These are phyloP conservation scores for Saccharomycopsis sp. DNA, from an alignment of 805 yeast genomes.

Conservation along the genomic window DNA sequence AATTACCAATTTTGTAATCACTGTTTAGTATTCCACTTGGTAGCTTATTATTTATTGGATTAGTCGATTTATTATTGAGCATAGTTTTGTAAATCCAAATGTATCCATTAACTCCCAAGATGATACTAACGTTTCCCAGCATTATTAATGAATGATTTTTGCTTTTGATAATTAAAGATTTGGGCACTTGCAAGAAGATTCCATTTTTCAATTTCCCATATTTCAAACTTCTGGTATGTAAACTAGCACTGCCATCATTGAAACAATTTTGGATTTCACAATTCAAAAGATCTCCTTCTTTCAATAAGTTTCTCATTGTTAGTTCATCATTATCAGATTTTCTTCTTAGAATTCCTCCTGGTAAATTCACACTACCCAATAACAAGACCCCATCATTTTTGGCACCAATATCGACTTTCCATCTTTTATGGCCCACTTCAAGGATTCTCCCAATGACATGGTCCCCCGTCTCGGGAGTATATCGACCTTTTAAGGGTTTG, in stretches of 20 bases:
- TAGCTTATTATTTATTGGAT: constrained; percentile 21
- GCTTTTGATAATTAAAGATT: constrained; percentile 72
- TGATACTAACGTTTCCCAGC: constrained; percentile 90
- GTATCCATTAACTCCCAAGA: constrained; percentile 90
- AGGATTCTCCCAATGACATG: constrained; percentile 90
- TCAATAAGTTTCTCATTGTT: constrained; percentile 87
- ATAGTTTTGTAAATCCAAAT: constrained; percentile 78
- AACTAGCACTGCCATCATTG: constrained; percentile 83
- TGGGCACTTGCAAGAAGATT: constrained; percentile 66
- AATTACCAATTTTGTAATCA: constrained; percentile 43
- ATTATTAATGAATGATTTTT: constrained; percentile 79
- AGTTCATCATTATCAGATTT: constrained; percentile 92
- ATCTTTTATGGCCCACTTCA: constrained; percentile 86
- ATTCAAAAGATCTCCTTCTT: constrained; percentile 91
- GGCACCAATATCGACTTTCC: constrained; percentile 98
- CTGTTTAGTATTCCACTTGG: constrained; percentile 25
- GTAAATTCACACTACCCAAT: constrained; percentile 93
- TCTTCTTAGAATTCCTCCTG: constrained; percentile 93
- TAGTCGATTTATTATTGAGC: constrained; percentile 18
- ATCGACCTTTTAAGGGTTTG: constrained; percentile 75
- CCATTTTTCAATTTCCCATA: constrained; percentile 96
- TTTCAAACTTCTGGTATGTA: constrained; percentile 90
- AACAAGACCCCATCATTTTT: constrained; percentile 83
- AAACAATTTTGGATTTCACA: constrained; percentile 91
- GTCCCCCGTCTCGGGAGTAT: constrained; percentile 92